Percentiles rank a stretch among this genome's conserved stretches.
Evolutionary conservation across 306 rosid genomes (phyloP).

Genomic region (Benincasa hispida): DNA sequence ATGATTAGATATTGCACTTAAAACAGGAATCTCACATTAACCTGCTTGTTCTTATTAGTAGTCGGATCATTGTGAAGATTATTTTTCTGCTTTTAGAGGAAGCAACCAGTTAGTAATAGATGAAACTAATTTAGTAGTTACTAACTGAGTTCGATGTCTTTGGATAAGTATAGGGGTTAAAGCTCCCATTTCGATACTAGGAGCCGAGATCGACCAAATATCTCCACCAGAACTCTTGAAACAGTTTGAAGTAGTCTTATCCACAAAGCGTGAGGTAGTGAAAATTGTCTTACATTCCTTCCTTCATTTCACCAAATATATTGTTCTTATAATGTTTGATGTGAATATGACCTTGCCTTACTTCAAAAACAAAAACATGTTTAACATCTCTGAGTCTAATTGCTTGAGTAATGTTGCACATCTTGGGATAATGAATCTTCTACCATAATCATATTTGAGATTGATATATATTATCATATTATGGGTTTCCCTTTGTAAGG

Average conservation of each 20-base stretch:
- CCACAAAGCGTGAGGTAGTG: conserved; percentile 37
- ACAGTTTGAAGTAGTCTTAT: conserved; percentile 44
- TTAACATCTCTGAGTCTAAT: background rate
- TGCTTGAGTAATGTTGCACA: background rate
- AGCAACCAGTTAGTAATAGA: background rate
- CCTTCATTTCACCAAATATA: background rate
- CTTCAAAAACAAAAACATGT: background rate
- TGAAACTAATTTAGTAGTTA: background rate
- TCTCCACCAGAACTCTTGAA: conserved; percentile 43
- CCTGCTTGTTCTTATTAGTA: background rate
- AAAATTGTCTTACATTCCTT: background rate
- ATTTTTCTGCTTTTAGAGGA: background rate
- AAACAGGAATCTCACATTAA: background rate
- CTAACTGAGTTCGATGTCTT: background rate
- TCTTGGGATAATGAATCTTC: background rate
- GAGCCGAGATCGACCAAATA: conserved; percentile 41
- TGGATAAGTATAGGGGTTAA: conserved; percentile 28
- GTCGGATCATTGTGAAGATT: background rate
- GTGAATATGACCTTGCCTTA: background rate
- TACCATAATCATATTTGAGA: background rate
- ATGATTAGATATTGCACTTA: background rate
- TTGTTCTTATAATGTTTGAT: background rate
- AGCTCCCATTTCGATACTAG: conserved; percentile 37
- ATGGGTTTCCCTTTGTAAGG: background rate
- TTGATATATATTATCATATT: background rate